Evolutionary conservation across 2,329 filamentous ascomycete species (phyloP).

Genomic region (Chaetomium sp.): DNA sequence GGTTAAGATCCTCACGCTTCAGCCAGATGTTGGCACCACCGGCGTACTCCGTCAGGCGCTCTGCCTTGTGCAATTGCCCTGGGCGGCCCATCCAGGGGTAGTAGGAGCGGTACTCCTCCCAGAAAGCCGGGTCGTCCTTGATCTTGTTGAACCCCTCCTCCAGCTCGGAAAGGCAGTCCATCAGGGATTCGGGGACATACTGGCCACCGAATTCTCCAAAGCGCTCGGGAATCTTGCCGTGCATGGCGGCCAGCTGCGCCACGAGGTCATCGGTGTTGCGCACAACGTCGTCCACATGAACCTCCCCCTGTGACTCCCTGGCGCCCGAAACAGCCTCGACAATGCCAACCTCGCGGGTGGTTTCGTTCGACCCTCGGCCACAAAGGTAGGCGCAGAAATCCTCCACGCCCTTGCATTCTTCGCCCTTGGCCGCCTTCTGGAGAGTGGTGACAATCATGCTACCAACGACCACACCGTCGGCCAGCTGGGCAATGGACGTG

Average conservation of each 20-base stretch:
- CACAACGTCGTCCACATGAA: constrained; percentile 64
- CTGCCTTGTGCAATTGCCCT: constrained; percentile 82
- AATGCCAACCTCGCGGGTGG: constrained; percentile 61
- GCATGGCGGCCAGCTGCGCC: constrained; percentile 79
- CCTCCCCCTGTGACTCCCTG: constrained; percentile 51
- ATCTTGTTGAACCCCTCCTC: constrained; percentile 87
- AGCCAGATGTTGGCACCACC: constrained; percentile 95
- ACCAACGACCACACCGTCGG: constrained; percentile 93
- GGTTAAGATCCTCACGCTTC: constrained; percentile 95
- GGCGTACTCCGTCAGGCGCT: constrained; percentile 79
- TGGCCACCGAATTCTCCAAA: constrained; percentile 97
- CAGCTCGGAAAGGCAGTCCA: constrained; percentile 90
- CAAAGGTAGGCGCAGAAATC: constrained; percentile 73
- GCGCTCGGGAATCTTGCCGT: constrained; percentile 71
- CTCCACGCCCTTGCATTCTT: constrained; percentile 66
- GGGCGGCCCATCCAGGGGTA: constrained; percentile 97
- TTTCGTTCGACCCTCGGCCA: constrained; percentile 39
- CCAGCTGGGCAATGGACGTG: constrained; percentile 70
- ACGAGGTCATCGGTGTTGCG: constrained; percentile 53
- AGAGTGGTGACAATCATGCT: constrained; percentile 88
- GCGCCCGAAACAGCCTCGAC: constrained; percentile 60
- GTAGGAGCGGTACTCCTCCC: constrained; percentile 93
- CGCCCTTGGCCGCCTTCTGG: constrained; percentile 57
- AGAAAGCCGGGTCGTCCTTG: constrained; percentile 82
- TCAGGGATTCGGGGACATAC: constrained; percentile 94